Evolutionary conservation across 495 filamentous ascomycete genomes (phyloP), one percentile per base, ranked within the genome.

Genomic region (Immersiella caudata): DNA sequence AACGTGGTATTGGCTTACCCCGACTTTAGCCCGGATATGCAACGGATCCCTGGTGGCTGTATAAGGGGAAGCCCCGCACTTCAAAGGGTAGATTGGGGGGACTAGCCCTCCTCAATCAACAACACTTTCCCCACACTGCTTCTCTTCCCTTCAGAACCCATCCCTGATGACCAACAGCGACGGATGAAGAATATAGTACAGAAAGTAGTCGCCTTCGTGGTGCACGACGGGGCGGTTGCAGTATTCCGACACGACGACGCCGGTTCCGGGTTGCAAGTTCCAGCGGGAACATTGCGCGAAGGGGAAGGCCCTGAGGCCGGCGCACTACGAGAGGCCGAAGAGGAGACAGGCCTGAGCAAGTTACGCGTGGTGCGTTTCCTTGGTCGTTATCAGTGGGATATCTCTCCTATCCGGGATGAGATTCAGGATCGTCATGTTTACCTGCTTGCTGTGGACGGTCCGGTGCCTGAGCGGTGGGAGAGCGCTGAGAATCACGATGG

Each of bases 361-460:
- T 24, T 54, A 54, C 50, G 50, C 50, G n/a, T 18, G 5, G 50
- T 54, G 50, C 16, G 6, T 54, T 54, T 54, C 50, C 18, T 54
- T 18, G 50, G 50, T 6, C 25, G 93, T 83, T 60, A 93, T 82
- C 55, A 29, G 55, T 58, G 25, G 25, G 55, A 58, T 22, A 58
- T 29, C 55, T 25, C 8, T 54, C 55, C 55, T 7, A 58, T 58
- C 55, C 55, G 55, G 21, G 50, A 58, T 9, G 55, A 58, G 55
- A 58, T 58, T 7, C 25, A 58, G 55, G 55, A 58, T 22, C 55
- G 55, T 22, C 21, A 58, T 22, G 55, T 58, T 22, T 58, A 58
- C 55, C 25, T 58, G 55, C 55, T 58, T 24, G 25, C 55, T 3
- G 55, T 58, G 25, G 55, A 58, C 55, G 55, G 55, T 58, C 55